phyloP scores from a whole-genome alignment of 169 alveolate species.

The Cyclospora cayetanensis region DNA sequence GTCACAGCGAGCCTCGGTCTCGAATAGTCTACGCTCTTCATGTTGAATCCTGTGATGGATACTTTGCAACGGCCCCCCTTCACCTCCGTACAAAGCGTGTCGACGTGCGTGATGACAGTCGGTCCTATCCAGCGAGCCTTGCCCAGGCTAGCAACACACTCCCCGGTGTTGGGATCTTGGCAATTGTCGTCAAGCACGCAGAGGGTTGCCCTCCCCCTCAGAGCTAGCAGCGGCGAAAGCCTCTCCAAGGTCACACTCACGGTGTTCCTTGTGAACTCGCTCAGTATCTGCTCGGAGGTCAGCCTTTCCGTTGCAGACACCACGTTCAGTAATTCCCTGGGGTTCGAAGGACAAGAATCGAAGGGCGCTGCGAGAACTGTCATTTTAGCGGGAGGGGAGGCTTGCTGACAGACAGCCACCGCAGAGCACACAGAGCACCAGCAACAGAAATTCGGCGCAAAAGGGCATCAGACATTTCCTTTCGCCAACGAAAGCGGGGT shows the following conservation, averaged over 20 bases:
- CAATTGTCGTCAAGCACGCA: constrained; percentile 30
- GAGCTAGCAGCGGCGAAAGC: not conserved
- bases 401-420: not conserved
- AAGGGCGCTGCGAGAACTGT: not conserved
- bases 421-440: not conserved
- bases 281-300: not conserved
- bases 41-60: constrained; percentile 4
- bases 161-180: not conserved
- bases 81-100: not conserved
- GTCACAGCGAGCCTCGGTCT: constrained; percentile 47
- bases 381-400: not conserved
- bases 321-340: not conserved
- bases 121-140: constrained; percentile 48
- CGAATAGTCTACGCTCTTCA: constrained; percentile 25
- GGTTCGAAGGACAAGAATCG: constrained; percentile 7
- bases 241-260: not conserved
- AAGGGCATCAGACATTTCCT: not conserved
- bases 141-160: constrained; percentile 7
- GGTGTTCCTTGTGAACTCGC: not conserved
- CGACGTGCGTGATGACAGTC: not conserved
- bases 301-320: not conserved
- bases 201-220: not conserved
- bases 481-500: no score
- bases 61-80: not conserved
- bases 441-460: not conserved